Evolutionary conservation across 768 basidiomycete genomes (phyloP).

Genomic region (Boletus vinaceobasis): DNA sequence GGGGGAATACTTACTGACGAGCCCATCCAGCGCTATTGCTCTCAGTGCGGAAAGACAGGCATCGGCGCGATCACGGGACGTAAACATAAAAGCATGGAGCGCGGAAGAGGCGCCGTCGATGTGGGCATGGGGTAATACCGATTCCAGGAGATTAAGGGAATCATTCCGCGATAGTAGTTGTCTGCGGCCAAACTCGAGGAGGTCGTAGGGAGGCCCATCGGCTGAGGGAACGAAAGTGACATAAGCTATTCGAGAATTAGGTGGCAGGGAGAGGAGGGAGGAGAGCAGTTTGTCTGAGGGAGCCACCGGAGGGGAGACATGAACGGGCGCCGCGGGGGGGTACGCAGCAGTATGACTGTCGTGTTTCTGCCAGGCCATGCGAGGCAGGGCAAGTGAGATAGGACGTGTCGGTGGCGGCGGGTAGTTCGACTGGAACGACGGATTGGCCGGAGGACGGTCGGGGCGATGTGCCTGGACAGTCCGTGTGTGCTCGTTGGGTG

Average conservation of each 20-base stretch:
- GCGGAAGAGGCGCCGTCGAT: constrained; percentile 40
- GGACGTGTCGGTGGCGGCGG: constrained; percentile 1
- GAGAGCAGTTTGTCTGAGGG: constrained; percentile 42
- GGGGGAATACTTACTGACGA: constrained; percentile 44
- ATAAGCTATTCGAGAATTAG: constrained; percentile 42
- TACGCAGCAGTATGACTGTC: constrained; percentile 19
- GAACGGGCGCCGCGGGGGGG: constrained; percentile 3
- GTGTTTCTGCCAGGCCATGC: constrained; percentile 29
- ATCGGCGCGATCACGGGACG: constrained; percentile 32
- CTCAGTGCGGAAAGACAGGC: constrained; percentile 33
- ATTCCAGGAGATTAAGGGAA: constrained; percentile 41
- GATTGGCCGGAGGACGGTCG: not conserved
- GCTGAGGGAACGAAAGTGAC: constrained; percentile 39
- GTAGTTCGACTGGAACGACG: not conserved
- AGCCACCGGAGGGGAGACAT: constrained; percentile 31
- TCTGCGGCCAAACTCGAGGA: constrained; percentile 56
- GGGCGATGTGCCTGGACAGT: not conserved
- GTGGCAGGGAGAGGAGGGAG: constrained; percentile 45
- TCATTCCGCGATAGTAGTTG: constrained; percentile 40
- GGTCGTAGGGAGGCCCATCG: constrained; percentile 32
- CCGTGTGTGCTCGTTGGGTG: constrained; percentile 12
- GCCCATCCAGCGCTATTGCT: constrained; percentile 44
- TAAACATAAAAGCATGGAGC: constrained; percentile 59
- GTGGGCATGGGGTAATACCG: constrained; percentile 51
- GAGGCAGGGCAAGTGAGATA: not conserved